Base-by-base conservation (phyloP, 2,329 filamentous ascomycete species). In the Proliferodiscus dingleyae region DNA sequence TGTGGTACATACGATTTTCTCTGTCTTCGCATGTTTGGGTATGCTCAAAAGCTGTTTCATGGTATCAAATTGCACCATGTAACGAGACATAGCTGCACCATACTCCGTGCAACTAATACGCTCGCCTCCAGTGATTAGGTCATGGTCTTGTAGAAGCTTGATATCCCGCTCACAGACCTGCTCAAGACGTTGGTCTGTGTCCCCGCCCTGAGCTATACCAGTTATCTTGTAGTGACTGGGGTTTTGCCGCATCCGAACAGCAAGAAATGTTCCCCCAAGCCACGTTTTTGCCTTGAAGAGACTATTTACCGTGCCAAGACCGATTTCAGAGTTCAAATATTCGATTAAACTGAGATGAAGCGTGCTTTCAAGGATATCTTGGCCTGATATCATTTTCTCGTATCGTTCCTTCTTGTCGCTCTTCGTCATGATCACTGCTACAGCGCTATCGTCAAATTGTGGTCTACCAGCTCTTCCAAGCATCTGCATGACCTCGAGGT, bases 401-500 rank as follows among this genome's bases (percentile, higher is more conserved):
- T 93, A 94, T 40, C 78, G 74, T 2, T 71, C 58, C 5, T 79
- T 77, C 40, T 82, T 84, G 4, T 80, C 69, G n/a, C 73, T 69
- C 19, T 78, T 76, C 0, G 88, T 93, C 69, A 95, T 79, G 44
- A 95, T 90, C 13, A 93, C 81, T 9, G 86, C 89, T 30, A 81
- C 75, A 3, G 86, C 88, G 47, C 71, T 86, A 40, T 80, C 74
- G 56, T 91, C 89, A 51, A 90, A 94, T 59, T 94, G 89, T 5
- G 89, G 88, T 16, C 88, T 74, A 1, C 89, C 88, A 41, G 88
- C 88, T 52, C 88, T 80, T 5, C 88, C 88, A 39, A 94, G 76
- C 88, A 95, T 94, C 58, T 95, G 88, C 83, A 91, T 91, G 50
- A 91, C 77, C 55, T 94, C 88, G 4, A 94, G 71, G 60, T 93